Evolutionary conservation across 306 rosid genomes (phyloP).

Genomic region (Sesbania bispinosa): DNA sequence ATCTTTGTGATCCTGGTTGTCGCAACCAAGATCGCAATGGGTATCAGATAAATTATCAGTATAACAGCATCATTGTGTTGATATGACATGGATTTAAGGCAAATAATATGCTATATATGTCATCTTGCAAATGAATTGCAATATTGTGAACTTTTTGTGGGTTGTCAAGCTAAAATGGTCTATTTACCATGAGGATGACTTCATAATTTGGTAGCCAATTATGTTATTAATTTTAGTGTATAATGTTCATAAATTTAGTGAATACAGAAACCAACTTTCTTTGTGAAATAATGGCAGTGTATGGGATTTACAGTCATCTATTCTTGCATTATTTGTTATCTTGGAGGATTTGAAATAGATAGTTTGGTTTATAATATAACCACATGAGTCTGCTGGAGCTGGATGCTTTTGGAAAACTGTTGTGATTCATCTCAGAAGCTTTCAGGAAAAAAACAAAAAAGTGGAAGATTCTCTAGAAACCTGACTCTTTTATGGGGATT

Average conservation of each 20-base stretch:
- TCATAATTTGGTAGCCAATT: background rate
- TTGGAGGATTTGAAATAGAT: background rate
- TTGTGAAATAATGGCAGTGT: background rate
- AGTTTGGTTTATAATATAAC: background rate
- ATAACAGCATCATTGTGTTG: slow-evolving; percentile 5
- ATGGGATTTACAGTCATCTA: background rate
- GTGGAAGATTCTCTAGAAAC: background rate
- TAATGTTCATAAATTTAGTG: background rate
- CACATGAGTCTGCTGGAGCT: background rate
- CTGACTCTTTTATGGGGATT: background rate
- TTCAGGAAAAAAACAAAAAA: background rate
- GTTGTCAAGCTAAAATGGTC: background rate
- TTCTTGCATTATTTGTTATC: slow-evolving; percentile 4
- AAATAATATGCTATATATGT: slow-evolving; percentile 8
- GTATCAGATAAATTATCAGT: background rate
- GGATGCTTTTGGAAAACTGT: background rate
- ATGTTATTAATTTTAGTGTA: slow-evolving; percentile 4
- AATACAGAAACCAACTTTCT: background rate
- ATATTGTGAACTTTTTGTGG: background rate
- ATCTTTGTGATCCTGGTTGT: too few relatives aligned
- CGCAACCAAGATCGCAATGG: too few relatives aligned
- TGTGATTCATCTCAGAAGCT: background rate
- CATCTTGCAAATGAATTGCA: slow-evolving; percentile 1
- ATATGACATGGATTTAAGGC: background rate
- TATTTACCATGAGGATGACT: background rate